phyloP scores from a whole-genome alignment of 305 asterid genomes.

The Petunia hybrid region DNA sequence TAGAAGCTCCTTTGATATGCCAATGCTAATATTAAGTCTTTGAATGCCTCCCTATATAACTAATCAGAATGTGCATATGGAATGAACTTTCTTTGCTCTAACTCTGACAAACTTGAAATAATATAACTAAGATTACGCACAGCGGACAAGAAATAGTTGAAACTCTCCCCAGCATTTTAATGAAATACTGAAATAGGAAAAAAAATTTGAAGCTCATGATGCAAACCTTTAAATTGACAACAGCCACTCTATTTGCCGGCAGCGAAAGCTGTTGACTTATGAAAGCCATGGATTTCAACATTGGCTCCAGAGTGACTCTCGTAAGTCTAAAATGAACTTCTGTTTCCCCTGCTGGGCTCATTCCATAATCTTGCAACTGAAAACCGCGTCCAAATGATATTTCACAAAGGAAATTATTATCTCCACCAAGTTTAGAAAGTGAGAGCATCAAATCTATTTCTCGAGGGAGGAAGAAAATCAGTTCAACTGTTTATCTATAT shows the following conservation, averaged over 20 bases:
- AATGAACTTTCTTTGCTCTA: slow-evolving; percentile 28
- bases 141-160: slow-evolving; percentile 13
- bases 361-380: slow-evolving; percentile 85
- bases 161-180: not conserved
- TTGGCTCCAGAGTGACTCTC: slow-evolving; percentile 76
- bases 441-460: slow-evolving; percentile 15
- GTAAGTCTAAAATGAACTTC: slow-evolving; percentile 81
- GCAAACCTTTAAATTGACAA: slow-evolving; percentile 78
- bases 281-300: slow-evolving; percentile 84
- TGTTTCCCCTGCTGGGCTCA: slow-evolving; percentile 68
- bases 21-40: not conserved
- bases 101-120: slow-evolving; percentile 23
- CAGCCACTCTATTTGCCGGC: slow-evolving; percentile 82
- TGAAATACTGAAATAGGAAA: slow-evolving; percentile 23
- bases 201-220: slow-evolving; percentile 32
- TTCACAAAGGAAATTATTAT: slow-evolving; percentile 10
- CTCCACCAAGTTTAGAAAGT: not conserved
- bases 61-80: not conserved
- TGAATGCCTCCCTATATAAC: slow-evolving; percentile 22
- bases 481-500: slow-evolving; percentile 17
- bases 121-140: slow-evolving; percentile 3
- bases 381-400: slow-evolving; percentile 5
- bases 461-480: slow-evolving; percentile 4
- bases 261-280: slow-evolving; percentile 76
- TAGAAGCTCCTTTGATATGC: slow-evolving; percentile 9